Conservation (phyloP, 2,329 filamentous ascomycete species). For the Beauveria pseudobassiana region DNA sequence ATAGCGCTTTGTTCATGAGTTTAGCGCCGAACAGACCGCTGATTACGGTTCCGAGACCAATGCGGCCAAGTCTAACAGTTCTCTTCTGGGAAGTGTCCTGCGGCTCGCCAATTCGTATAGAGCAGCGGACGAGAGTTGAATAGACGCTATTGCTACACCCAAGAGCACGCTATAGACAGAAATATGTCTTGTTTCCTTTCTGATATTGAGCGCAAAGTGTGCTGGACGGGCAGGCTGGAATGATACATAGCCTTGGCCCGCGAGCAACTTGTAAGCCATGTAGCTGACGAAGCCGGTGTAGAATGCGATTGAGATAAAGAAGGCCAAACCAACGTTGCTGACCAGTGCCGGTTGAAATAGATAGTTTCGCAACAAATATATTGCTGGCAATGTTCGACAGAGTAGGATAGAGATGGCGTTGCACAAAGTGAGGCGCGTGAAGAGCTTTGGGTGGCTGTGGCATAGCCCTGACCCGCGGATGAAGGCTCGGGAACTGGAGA, state of each 20-base stretch:
- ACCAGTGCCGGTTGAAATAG: background rate
- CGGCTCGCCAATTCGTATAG: background rate
- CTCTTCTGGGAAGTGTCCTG: background rate
- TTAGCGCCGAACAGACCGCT: conserved; percentile 5
- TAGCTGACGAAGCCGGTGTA: background rate
- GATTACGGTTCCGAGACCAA: background rate
- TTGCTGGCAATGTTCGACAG: background rate
- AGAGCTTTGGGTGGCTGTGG: background rate
- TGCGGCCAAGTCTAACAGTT: background rate
- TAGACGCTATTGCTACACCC: background rate
- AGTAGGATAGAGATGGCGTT: background rate
- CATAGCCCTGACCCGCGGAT: conserved; percentile 6
- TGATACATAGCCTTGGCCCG: background rate
- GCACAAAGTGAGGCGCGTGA: background rate
- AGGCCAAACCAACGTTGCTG: background rate
- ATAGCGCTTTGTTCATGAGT: background rate
- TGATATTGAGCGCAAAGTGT: background rate
- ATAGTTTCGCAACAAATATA: background rate
- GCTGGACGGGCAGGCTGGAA: background rate
- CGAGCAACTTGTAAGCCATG: background rate
- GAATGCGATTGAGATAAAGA: background rate
- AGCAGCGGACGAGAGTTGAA: background rate
- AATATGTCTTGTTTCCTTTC: background rate
- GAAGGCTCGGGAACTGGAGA: conserved; percentile 8
- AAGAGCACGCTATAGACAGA: conserved; percentile 8